A percentile compares a stretch with the other conserved stretches of the same genome.
phyloP scores from a whole-genome alignment of 371 early-diverging fungal species.

The Pancytospora philotis region DNA sequence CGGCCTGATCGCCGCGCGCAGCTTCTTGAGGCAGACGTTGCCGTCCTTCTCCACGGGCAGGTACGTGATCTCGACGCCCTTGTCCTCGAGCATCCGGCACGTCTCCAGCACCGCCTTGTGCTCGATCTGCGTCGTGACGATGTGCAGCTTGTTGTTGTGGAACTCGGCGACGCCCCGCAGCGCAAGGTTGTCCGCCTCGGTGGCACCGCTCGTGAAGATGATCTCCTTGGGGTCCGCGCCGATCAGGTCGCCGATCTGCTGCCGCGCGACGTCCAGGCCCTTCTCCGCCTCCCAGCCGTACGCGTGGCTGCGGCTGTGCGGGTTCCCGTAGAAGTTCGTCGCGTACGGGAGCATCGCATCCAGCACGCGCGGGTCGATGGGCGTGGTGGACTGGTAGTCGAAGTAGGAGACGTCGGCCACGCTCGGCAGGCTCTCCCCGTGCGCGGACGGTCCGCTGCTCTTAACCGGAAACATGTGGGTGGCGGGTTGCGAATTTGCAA shows the following conservation, averaged over 20 bases:
- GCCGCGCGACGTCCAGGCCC: constrained; percentile 79
- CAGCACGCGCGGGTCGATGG: constrained; percentile 86
- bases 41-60: constrained; percentile 79
- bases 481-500: no score
- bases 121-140: constrained; percentile 93
- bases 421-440: no score
- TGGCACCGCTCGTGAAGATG: constrained; percentile 93
- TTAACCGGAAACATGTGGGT: no score
- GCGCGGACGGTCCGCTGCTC: no score
- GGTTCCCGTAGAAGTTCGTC: constrained; percentile 86
- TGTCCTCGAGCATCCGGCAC: constrained; percentile 85
- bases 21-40: constrained; percentile 63
- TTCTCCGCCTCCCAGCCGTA: constrained; percentile 95
- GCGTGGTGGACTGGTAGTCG: constrained; percentile 90
- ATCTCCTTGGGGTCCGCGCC: constrained; percentile 92
- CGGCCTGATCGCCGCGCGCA: constrained; percentile 76
- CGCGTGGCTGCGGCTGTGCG: constrained; percentile 88
- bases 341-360: constrained; percentile 91
- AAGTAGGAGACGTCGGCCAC: constrained; percentile 66
- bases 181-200: constrained; percentile 91
- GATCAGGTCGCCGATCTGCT: constrained; percentile 76
- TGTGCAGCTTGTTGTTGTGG: constrained; percentile 66
- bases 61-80: constrained; percentile 87
- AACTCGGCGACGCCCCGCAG: constrained; percentile 91
- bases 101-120: constrained; percentile 97